Evolutionary conservation across 768 basidiomycete genomes (phyloP).

Genomic region (Panaeolus cyanescens): DNA sequence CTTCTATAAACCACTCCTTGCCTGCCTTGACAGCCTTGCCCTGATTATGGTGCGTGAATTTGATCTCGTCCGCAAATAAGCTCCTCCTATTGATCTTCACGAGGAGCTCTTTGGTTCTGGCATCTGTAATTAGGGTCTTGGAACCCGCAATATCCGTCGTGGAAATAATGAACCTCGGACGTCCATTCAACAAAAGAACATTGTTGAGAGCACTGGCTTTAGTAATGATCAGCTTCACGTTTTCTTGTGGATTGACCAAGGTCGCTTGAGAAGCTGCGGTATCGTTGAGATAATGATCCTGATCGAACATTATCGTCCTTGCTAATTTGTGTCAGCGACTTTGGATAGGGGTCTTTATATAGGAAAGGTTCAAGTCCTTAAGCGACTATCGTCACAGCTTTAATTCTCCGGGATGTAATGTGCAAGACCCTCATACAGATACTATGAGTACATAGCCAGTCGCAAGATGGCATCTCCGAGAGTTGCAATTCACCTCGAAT

Average conservation of each 20-base stretch:
- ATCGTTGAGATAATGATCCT: too few species aligned
- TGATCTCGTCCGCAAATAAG: neutral
- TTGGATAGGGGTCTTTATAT: too few species aligned
- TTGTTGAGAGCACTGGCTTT: neutral
- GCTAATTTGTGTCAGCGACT: too few species aligned
- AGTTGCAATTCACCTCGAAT: too few species aligned
- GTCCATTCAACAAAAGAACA: neutral
- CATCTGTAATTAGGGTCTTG: neutral
- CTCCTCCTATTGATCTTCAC: neutral
- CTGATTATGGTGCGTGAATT: neutral
- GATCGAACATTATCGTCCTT: too few species aligned
- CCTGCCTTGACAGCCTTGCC: neutral
- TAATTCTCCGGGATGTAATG: too few species aligned
- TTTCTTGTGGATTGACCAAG: neutral
- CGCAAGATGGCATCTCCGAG: too few species aligned
- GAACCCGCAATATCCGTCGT: neutral
- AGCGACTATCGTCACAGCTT: too few species aligned
- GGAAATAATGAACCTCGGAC: neutral
- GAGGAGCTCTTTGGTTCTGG: neutral
- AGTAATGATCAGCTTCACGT: neutral
- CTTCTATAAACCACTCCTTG: neutral
- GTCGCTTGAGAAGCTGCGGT: neutral
- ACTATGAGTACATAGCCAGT: too few species aligned
- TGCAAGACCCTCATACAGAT: too few species aligned
- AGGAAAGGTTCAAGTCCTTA: too few species aligned